These are phyloP conservation scores for Astragalus membranaceus DNA, from an alignment of 306 rosid genomes.

Conservation along the genomic window DNA sequence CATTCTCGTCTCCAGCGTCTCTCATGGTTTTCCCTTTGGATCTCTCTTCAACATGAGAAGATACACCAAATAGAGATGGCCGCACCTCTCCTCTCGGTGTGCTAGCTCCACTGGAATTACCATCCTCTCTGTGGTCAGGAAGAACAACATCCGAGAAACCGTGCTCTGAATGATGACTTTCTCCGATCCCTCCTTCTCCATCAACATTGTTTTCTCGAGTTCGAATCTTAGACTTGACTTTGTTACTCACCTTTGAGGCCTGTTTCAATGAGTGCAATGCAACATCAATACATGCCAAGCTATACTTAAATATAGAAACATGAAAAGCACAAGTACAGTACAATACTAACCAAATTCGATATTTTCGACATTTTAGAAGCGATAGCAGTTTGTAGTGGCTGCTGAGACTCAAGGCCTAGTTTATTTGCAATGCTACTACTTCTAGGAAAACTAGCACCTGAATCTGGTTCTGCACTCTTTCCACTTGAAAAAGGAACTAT, in stretches of 20 bases:
- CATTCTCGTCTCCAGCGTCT: constrained; percentile 56
- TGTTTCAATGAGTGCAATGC: constrained; percentile 27
- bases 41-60: constrained; percentile 51
- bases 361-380: constrained; percentile 79
- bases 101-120: constrained; percentile 93
- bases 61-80: constrained; percentile 48
- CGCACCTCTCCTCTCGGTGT: constrained; percentile 75
- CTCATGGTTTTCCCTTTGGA: constrained; percentile 39
- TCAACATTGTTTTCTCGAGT: constrained; percentile 45
- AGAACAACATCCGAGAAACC: constrained; percentile 39
- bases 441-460: constrained; percentile 28
- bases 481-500: constrained; percentile 29
- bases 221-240: constrained; percentile 71
- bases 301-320: constrained; percentile 26
- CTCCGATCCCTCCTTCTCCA: constrained; percentile 63
- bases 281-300: constrained; percentile 38
- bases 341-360: constrained; percentile 81
- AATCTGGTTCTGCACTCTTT: constrained; percentile 34
- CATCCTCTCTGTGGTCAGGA: constrained; percentile 75
- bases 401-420: constrained; percentile 88
- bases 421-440: constrained; percentile 37
- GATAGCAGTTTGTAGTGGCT: constrained; percentile 71
- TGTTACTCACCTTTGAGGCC: constrained; percentile 92
- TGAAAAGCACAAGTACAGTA: neutral
- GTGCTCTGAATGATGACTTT: constrained; percentile 58